Base-by-base conservation (phyloP, 2,329 filamentous ascomycete species). In the Hortaea sp. region DNA sequence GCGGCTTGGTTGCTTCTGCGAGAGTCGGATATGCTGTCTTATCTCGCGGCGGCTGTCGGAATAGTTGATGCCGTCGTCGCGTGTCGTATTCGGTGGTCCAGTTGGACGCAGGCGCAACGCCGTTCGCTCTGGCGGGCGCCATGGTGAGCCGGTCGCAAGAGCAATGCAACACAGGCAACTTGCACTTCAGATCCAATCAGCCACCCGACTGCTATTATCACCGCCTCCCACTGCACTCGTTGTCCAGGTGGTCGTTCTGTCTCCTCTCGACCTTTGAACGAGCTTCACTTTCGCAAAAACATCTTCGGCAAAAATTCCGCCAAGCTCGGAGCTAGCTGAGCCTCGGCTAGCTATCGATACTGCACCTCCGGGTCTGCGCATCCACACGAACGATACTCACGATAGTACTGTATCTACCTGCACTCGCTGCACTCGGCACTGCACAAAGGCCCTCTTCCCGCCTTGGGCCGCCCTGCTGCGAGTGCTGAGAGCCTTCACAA, bases 81-180 rank as follows among this genome's bases (percentile, higher is more conserved):
- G 87, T 94, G 65, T 95, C 78, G 70, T 86, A 97, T 58, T 88
- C 78, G 65, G 86, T 82, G 55, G 87, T 79, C 90, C 90, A 95
- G 63, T 79, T 72, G 50, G 73, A 72, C 49, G 82, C 85, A 53
- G 74, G 66, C 54, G 72, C 66, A 40, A 48, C 40, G 27, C 46
- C 43, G 39, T 51, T 41, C 20, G 42, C 40, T 43, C 51, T 50
- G 27, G 61, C 50, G 13, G 63, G 56, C 31, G 63, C 58, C 63
- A 66, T 65, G 46, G 32, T 35, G 32, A 35, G 32, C 32, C 32
- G n/a, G 32, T 35, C n/a, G 32, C 20, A 20, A 20, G 20, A 20
- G 20, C 20, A 20, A 20, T 20, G 20, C 20, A 20, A 20, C 20
- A 20, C 20, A 20, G 20, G 20, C 20, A 20, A 20, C 20, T 20